These are phyloP conservation scores for Tephrocybe sp. DNA, from an alignment of 768 basidiomycete genomes.

Conservation along the genomic window DNA sequence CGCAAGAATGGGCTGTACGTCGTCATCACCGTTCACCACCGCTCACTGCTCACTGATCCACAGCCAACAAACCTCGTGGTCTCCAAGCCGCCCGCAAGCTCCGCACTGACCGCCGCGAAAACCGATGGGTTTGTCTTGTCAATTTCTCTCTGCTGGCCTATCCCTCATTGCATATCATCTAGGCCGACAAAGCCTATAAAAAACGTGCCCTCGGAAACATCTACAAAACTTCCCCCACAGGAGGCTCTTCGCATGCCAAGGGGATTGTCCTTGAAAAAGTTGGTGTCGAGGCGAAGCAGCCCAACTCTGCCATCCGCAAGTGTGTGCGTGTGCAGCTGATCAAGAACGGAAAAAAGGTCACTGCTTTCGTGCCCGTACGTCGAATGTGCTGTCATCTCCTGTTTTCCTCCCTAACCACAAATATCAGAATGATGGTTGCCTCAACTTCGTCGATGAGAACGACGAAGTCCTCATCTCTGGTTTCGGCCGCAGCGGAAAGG, in stretches of 20 bases:
- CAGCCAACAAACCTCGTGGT: slow-evolving; percentile 99
- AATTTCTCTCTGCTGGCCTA: not conserved
- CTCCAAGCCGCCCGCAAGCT: slow-evolving; percentile 99
- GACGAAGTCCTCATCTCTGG: slow-evolving; percentile 99
- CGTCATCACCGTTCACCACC: slow-evolving; percentile 18
- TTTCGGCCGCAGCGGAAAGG: slow-evolving; percentile 99
- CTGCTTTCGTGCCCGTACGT: slow-evolving; percentile 97
- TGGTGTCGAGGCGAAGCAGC: slow-evolving; percentile 99
- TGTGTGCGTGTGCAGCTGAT: slow-evolving; percentile 99
- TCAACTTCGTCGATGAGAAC: slow-evolving; percentile 99
- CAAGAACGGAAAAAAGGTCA: slow-evolving; percentile 99
- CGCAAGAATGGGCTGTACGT: slow-evolving; percentile 85
- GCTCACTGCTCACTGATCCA: slow-evolving; percentile 13
- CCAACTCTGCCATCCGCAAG: slow-evolving; percentile 99
- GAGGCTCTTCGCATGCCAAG: slow-evolving; percentile 99
- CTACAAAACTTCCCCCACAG: slow-evolving; percentile 99
- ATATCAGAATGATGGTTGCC: slow-evolving; percentile 86
- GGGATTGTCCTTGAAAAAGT: slow-evolving; percentile 99
- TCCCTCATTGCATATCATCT: slow-evolving; percentile 7
- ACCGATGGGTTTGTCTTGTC: slow-evolving; percentile 83
- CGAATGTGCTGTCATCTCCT: not conserved
- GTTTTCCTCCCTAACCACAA: slow-evolving; percentile 1
- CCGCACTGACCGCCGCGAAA: slow-evolving; percentile 87
- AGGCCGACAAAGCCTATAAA: slow-evolving; percentile 99
- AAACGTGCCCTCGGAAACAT: slow-evolving; percentile 99